A percentile compares a stretch with the other conserved stretches of the same genome.
Conservation (phyloP, 2,329 filamentous ascomycete genomes). For the Fonsecaea pugnacius region DNA sequence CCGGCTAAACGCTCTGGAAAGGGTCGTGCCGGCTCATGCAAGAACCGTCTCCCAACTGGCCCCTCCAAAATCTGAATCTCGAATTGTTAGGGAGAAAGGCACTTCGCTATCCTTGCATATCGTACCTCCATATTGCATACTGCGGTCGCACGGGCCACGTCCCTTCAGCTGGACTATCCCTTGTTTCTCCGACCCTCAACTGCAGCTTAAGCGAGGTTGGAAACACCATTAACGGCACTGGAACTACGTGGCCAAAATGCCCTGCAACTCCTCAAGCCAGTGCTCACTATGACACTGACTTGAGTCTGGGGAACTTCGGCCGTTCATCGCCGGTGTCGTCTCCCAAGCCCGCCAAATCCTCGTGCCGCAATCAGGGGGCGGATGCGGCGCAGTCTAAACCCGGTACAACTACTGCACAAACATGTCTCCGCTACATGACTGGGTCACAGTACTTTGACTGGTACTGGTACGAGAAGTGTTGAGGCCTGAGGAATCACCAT, state of each 20-base stretch:
- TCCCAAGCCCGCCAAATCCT: slow-evolving; percentile 4
- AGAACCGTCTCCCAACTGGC: background rate
- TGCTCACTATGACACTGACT: slow-evolving; percentile 12
- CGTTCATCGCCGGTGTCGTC: slow-evolving; percentile 16
- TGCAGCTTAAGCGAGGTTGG: slow-evolving; percentile 30
- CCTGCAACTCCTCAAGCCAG: background rate
- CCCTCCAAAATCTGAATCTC: background rate
- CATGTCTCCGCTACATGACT: background rate
- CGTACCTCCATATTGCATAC: background rate
- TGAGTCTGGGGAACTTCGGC: slow-evolving; percentile 26
- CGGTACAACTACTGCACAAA: background rate
- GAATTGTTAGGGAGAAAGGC: background rate
- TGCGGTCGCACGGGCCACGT: slow-evolving; percentile 8
- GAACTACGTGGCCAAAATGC: background rate
- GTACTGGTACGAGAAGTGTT: slow-evolving; percentile 2
- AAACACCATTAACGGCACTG: slow-evolving; percentile 6
- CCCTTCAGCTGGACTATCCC: slow-evolving; percentile 3
- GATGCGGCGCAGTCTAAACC: slow-evolving; percentile 7
- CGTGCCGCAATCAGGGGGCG: slow-evolving; percentile 13
- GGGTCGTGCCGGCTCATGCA: slow-evolving; percentile 14
- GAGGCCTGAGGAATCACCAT: background rate
- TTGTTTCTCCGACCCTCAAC: slow-evolving; percentile 9
- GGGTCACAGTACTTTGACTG: background rate
- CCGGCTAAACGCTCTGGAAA: slow-evolving; percentile 14
- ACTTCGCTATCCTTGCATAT: slow-evolving; percentile 7